Evolutionary conservation across 83 land plant species (phyloP).

Genomic region (Thuja plicata): DNA sequence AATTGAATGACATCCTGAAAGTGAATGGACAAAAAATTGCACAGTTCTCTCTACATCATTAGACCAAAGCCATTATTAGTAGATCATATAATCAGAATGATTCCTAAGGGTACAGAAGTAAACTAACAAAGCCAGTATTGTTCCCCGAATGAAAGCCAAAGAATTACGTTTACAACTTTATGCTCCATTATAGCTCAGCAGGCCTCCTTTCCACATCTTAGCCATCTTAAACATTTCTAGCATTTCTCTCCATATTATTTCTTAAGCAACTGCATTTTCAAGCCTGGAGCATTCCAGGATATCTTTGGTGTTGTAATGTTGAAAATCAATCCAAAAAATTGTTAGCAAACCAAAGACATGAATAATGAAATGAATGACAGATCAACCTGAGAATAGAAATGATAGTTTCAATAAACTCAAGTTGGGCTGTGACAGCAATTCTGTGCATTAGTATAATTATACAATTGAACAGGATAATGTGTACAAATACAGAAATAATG

Average conservation of each 20-base stretch:
- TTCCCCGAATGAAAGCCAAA: background rate
- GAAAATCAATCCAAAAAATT: background rate
- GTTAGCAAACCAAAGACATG: background rate
- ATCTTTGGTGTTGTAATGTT: background rate
- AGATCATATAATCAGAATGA: no score
- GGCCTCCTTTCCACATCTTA: no score
- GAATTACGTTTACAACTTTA: background rate
- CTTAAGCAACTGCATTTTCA: background rate
- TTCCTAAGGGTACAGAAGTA: no score
- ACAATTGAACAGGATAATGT: background rate
- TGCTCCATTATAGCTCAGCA: background rate
- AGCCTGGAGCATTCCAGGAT: background rate
- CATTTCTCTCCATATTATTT: background rate
- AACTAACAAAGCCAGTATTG: background rate
- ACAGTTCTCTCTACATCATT: no score
- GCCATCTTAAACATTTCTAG: background rate
- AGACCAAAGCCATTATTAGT: no score
- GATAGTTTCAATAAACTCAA: background rate
- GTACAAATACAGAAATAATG: background rate
- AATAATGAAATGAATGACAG: no score
- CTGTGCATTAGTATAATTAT: background rate
- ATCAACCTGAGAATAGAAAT: no score
- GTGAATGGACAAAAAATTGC: no score
- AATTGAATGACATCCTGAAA: no score
- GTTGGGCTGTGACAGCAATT: background rate